These are phyloP conservation scores for Globisporangium abappressorium DNA, from an alignment of 352 stramenopile species.

Conservation along the genomic window DNA sequence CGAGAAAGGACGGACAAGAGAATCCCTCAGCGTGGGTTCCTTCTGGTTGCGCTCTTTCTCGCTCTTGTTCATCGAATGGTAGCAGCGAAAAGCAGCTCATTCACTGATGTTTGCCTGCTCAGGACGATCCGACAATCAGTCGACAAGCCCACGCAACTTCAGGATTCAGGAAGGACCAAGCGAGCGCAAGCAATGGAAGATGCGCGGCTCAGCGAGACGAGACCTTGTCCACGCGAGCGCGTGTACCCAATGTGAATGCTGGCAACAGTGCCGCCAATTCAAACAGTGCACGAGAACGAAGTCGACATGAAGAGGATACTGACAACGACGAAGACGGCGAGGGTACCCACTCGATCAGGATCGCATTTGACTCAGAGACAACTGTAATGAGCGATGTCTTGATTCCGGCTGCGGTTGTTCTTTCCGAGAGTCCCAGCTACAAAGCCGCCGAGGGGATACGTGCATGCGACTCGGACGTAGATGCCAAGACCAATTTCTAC, in stretches of 20 bases:
- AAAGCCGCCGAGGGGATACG: no score
- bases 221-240: no score
- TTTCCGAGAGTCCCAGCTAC: not conserved
- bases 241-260: no score
- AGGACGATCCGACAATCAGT: not conserved
- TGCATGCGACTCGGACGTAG: not conserved
- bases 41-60: not conserved
- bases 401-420: not conserved
- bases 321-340: not conserved
- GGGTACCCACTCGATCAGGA: not conserved
- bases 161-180: no score
- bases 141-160: no score
- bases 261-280: no score
- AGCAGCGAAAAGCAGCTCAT: not conserved
- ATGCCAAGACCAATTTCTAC: not conserved
- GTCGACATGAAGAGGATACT: no score
- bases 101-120: not conserved
- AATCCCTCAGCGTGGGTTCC: not conserved
- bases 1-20: not conserved
- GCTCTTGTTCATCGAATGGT: not conserved
- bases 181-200: no score
- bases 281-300: no score
- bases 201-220: no score
- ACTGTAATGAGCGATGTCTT: not conserved
- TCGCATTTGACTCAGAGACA: not conserved